Conservation (phyloP, 148 eudicot genomes). For the Chenopodium suecicum region DNA sequence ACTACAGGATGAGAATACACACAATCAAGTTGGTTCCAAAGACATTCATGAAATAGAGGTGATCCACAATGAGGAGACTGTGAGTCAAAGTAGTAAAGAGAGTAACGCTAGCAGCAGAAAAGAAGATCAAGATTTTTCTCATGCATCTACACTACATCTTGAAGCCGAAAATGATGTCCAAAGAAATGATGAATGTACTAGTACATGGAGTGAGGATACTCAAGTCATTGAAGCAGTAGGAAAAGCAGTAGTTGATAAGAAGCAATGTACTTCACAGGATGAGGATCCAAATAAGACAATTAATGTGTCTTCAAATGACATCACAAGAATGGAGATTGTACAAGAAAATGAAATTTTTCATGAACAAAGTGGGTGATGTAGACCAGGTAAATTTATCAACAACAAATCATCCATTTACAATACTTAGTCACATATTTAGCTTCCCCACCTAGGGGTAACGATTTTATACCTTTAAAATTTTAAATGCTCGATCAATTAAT, state of each 20-base stretch:
- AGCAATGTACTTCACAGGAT: neutral
- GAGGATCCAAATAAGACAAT: neutral
- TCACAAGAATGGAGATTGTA: neutral
- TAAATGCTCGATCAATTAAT: no score
- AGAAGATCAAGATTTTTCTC: neutral
- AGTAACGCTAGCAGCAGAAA: neutral
- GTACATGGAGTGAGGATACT: neutral
- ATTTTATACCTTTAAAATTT: no score
- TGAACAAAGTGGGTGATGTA: neutral
- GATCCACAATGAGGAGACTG: neutral
- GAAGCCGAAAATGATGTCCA: neutral
- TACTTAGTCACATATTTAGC: no score
- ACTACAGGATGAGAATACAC: neutral
- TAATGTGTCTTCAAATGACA: neutral
- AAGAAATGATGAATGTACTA: conserved; percentile 4
- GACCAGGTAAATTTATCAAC: neutral
- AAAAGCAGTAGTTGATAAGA: neutral
- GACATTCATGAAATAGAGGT: neutral
- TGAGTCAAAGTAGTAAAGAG: neutral
- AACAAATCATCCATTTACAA: no score
- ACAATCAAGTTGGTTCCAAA: neutral
- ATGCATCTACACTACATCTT: neutral
- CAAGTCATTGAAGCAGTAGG: neutral
- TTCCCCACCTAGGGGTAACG: no score
- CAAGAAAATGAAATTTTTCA: neutral